These are phyloP conservation scores for Globisporangium perplexum DNA, from an alignment of 352 stramenopile genomes.

Conservation along the genomic window DNA sequence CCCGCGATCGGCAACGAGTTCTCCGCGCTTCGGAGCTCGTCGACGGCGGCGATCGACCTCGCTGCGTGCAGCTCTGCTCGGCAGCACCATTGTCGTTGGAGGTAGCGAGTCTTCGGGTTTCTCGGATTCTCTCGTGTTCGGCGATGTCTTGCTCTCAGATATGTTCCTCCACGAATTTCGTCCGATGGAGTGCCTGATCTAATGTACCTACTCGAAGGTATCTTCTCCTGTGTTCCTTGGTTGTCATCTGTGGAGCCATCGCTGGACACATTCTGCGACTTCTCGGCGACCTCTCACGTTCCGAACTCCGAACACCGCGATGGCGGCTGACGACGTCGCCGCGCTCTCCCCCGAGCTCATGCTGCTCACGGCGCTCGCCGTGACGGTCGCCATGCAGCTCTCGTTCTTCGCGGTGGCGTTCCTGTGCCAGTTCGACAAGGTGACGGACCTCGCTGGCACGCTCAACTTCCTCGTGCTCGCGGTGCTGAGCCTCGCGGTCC, in stretches of 20 bases:
- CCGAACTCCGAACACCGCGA: neutral
- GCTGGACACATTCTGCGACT: neutral
- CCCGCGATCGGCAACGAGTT: too few species aligned
- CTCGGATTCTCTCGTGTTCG: neutral
- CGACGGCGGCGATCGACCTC: too few species aligned
- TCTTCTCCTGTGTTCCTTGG: neutral
- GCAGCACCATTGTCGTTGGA: too few species aligned
- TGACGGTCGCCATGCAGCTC: constrained; percentile 49
- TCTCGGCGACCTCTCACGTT: neutral
- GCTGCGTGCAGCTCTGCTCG: too few species aligned
- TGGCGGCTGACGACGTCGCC: constrained; percentile 3
- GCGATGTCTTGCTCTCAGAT: neutral
- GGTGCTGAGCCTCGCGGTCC: constrained; percentile 37
- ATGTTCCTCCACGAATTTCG: neutral
- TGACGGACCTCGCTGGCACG: constrained; percentile 55
- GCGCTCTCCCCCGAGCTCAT: constrained; percentile 19
- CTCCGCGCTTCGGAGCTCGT: too few species aligned
- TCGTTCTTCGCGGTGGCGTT: constrained; percentile 57
- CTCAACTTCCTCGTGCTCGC: constrained; percentile 60
- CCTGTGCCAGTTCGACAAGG: constrained; percentile 57
- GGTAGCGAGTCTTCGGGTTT: too few species aligned
- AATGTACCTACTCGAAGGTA: neutral
- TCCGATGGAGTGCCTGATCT: too few species aligned
- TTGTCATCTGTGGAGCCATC: neutral
- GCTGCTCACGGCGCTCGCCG: constrained; percentile 39